phyloP scores from a whole-genome alignment of 345 rosid species.

The Eucalyptus rudis region DNA sequence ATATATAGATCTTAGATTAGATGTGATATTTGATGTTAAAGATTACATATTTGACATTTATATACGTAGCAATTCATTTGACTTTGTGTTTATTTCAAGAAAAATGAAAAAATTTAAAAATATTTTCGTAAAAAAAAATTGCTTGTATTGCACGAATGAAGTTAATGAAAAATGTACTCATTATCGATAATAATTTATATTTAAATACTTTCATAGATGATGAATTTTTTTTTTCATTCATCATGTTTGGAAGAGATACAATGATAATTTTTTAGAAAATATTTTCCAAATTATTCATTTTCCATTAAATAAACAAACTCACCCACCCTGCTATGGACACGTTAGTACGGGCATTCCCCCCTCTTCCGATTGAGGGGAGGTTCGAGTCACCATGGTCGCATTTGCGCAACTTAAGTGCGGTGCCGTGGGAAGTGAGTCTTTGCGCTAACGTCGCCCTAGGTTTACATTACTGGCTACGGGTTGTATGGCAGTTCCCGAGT shows the following conservation, averaged over 20 bases:
- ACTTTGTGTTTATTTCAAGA: neutral
- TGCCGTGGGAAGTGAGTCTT: no score
- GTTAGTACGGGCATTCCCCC: no score
- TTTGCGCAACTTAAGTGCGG: no score
- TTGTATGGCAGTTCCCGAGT: no score
- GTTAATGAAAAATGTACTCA: neutral
- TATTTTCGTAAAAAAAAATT: neutral
- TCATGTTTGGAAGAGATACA: neutral
- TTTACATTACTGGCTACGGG: no score
- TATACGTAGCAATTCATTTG: neutral
- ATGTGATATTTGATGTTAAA: neutral
- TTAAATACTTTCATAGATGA: accelerated
- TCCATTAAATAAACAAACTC: neutral
- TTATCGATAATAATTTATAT: neutral
- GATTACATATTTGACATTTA: neutral
- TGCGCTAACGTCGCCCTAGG: no score
- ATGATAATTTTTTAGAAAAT: neutral
- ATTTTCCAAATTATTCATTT: neutral
- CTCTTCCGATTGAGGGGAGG: no score
- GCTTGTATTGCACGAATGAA: accelerated
- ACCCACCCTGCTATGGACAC: no score
- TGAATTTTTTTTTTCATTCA: no score
- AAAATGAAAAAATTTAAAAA: neutral
- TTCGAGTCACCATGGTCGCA: no score
- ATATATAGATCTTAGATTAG: neutral